Base-by-base conservation (phyloP, 345 rosid species). In the Heritiera littoralis region DNA sequence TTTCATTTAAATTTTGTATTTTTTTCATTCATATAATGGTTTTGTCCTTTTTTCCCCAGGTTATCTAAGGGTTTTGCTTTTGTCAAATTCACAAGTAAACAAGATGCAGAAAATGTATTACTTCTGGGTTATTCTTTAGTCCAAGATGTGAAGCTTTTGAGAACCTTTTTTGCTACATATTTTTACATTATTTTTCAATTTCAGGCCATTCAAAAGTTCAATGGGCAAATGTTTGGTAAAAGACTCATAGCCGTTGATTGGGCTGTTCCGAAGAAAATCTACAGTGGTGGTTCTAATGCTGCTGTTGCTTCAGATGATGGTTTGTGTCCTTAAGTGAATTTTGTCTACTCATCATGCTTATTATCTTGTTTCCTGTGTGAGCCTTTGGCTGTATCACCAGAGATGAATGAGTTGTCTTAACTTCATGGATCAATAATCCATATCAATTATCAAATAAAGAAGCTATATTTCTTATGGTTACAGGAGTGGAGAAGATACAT, bases 221-320 rank as follows among this genome's bases (percentile, higher is more conserved):
- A 95, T n/a, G 93, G 91, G 75, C 83, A 90, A 81, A 83, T 65
- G 87, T 88, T 92, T 86, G 86, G 81, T 72, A 89, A 88, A 86
- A 89, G 99, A 81, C 89, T 97, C 46, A 89, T 94, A 82, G 97
- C 97, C 70, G 95, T 96, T 78, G 99, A 96, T 81, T 93, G 97
- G 99, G 99, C 97, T 78, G 92, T 96, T 85, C 88, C 99, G 15
- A 96, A 94, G 85, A 96, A 94, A 78, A 72, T 96, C 13, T 94
- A 94, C 77, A 82, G 79, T 70, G 85, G 76, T 52, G 82, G 91
- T 35, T 81, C 86, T 76, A 86, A 76, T 83, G 80, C 86, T 17
- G 81, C 85, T 76, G 79, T 72, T 82, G 85, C 84, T 74, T 73
- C 90, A 63, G 87, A 81, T 69, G 92, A 89, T 85, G 97, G 98